Conservation (phyloP, 140 eudicot genomes). For the Ambrosia hybrid region DNA sequence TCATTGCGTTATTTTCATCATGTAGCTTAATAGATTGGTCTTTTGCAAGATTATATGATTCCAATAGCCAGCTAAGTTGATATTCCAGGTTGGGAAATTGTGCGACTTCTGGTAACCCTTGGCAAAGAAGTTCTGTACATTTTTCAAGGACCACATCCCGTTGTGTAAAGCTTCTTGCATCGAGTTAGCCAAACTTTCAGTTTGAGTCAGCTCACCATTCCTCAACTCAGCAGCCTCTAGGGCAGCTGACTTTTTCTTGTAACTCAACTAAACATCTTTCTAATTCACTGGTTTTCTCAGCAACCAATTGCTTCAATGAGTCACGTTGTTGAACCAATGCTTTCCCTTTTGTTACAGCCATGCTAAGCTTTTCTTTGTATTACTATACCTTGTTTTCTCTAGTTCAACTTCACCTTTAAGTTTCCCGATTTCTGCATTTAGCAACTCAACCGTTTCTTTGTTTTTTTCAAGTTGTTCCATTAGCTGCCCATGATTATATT, state of each 20-base stretch:
- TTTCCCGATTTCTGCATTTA: slow-evolving; percentile 55
- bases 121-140: slow-evolving; percentile 58
- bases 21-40: slow-evolving; percentile 45
- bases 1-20: slow-evolving; percentile 42
- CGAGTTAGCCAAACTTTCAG: slow-evolving; percentile 50
- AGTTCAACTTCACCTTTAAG: slow-evolving; percentile 77
- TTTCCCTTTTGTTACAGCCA: slow-evolving; percentile 98
- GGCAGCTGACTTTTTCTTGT: slow-evolving; percentile 72
- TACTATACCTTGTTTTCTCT: slow-evolving; percentile 69
- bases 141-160: slow-evolving; percentile 51
- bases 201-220: slow-evolving; percentile 44
- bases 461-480: slow-evolving; percentile 58
- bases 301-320: slow-evolving; percentile 67
- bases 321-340: slow-evolving; percentile 92
- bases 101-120: slow-evolving; percentile 57
- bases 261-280: slow-evolving; percentile 53
- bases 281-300: slow-evolving; percentile 75
- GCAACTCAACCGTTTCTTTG: slow-evolving; percentile 44
- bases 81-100: slow-evolving; percentile 49
- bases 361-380: slow-evolving; percentile 87
- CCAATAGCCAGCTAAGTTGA: slow-evolving; percentile 59
- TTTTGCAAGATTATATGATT: slow-evolving; percentile 50
- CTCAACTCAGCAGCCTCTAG: too few relatives aligned
- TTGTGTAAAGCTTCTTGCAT: slow-evolving; percentile 60
- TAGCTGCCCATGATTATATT: too few relatives aligned